Conservation (phyloP, 345 rosid genomes). For the Tarenaya hassleriana region DNA sequence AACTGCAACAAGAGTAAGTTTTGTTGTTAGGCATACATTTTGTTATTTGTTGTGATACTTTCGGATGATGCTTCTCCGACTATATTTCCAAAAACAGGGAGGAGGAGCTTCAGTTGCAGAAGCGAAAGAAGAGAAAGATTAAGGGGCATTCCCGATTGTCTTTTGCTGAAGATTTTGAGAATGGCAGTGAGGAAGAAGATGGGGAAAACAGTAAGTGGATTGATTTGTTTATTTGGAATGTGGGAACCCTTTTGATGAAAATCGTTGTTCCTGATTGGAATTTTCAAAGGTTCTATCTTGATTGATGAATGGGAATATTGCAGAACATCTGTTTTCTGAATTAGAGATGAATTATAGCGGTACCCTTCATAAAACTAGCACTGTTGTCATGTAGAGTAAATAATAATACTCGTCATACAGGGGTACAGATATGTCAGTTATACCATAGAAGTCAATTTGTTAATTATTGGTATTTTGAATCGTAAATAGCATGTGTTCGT, state of each 20-base stretch:
- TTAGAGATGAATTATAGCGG: neutral
- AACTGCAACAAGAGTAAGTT: constrained; percentile 86
- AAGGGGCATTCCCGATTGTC: constrained; percentile 75
- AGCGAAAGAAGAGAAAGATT: constrained; percentile 85
- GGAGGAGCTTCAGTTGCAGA: constrained; percentile 80
- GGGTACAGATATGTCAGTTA: neutral
- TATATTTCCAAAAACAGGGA: constrained; percentile 42
- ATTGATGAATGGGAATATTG: neutral
- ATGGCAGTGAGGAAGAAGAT: constrained; percentile 75
- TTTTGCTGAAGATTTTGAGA: constrained; percentile 74
- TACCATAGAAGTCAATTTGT: neutral
- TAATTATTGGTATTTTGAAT: constrained; percentile 19
- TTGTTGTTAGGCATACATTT: neutral
- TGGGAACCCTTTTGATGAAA: neutral
- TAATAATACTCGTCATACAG: constrained; percentile 4
- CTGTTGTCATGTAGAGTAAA: too few relatives aligned
- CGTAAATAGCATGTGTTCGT: constrained; percentile 2
- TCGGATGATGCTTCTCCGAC: neutral
- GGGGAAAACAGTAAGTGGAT: constrained; percentile 38
- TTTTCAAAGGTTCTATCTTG: neutral
- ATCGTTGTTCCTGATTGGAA: too few relatives aligned
- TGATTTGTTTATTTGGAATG: constrained; percentile 9
- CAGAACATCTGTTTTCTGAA: neutral
- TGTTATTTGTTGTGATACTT: neutral
- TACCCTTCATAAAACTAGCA: neutral